phyloP scores from a whole-genome alignment of 116 monocot genomes.

The Phalaenopsis hybrid region DNA sequence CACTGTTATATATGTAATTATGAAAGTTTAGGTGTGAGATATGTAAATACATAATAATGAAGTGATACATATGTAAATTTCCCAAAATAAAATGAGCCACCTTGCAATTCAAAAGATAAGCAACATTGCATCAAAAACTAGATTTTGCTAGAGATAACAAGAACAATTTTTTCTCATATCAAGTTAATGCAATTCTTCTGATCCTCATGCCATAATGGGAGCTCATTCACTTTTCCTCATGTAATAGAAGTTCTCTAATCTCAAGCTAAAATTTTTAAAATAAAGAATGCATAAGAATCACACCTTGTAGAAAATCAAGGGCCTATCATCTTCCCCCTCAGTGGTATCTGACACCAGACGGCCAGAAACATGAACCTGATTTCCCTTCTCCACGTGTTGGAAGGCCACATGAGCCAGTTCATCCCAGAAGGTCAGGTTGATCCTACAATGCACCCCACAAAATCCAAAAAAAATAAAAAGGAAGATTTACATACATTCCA shows the following conservation, averaged over 20 bases:
- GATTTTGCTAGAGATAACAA: neutral
- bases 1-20: too few species aligned
- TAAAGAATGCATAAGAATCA: neutral
- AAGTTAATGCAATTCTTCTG: neutral
- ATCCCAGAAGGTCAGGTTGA: slow-evolving; percentile 83
- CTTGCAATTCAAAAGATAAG: neutral
- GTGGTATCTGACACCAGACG: slow-evolving; percentile 66
- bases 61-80: too few species aligned
- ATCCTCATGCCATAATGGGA: neutral
- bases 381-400: slow-evolving; percentile 75
- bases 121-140: neutral
- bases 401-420: slow-evolving; percentile 75
- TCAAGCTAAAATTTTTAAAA: neutral
- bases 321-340: slow-evolving; percentile 51
- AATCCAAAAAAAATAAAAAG: too few species aligned
- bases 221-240: neutral
- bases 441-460: slow-evolving; percentile 31
- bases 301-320: slow-evolving; percentile 74
- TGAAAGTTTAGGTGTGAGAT: too few species aligned
- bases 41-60: too few species aligned
- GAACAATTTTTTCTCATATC: too few species aligned
- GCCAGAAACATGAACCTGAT: slow-evolving; percentile 67
- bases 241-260: neutral
- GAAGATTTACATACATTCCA: too few species aligned
- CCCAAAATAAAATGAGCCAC: neutral